These are phyloP conservation scores for Osmanthus fragrans DNA, from an alignment of 257 asterid genomes.

Conservation along the genomic window DNA sequence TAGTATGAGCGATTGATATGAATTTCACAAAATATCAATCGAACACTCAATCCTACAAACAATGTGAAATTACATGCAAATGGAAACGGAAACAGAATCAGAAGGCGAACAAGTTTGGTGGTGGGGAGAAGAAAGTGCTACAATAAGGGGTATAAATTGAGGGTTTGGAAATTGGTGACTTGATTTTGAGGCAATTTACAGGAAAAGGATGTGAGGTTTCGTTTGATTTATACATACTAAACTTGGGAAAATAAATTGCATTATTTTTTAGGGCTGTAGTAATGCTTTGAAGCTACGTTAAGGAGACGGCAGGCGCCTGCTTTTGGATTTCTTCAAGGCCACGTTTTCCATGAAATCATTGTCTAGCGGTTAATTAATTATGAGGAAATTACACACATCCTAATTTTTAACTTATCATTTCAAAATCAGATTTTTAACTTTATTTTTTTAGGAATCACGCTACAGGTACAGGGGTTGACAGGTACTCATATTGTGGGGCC, in stretches of 20 bases:
- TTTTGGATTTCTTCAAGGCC: conserved; percentile 22
- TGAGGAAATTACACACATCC: too few relatives aligned
- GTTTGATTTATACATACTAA: not conserved
- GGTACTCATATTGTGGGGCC: too few relatives aligned
- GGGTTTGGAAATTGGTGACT: conserved; percentile 5
- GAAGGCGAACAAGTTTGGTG: conserved; percentile 13
- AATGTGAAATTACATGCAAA: conserved; percentile 17
- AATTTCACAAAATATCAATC: conserved; percentile 21
- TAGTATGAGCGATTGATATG: conserved; percentile 34
- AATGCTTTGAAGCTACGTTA: conserved; percentile 38
- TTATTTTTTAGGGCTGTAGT: not conserved
- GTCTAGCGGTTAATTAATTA: not conserved
- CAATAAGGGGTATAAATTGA: not conserved
- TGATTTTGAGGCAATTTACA: not conserved
- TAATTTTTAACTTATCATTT: too few relatives aligned
- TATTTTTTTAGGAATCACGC: too few relatives aligned
- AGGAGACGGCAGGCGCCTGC: conserved; percentile 14
- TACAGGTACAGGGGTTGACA: too few relatives aligned
- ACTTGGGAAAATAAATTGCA: not conserved
- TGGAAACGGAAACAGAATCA: not conserved
- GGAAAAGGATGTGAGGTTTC: not conserved
- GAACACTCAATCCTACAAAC: conserved; percentile 37
- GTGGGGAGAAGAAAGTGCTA: conserved; percentile 6
- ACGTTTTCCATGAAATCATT: conserved; percentile 10
- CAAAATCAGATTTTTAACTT: too few relatives aligned